Percentiles rank a stretch among this genome's conserved stretches.
These are phyloP conservation scores for Mycena epipterygia DNA, from an alignment of 768 basidiomycete species.

Conservation along the genomic window DNA sequence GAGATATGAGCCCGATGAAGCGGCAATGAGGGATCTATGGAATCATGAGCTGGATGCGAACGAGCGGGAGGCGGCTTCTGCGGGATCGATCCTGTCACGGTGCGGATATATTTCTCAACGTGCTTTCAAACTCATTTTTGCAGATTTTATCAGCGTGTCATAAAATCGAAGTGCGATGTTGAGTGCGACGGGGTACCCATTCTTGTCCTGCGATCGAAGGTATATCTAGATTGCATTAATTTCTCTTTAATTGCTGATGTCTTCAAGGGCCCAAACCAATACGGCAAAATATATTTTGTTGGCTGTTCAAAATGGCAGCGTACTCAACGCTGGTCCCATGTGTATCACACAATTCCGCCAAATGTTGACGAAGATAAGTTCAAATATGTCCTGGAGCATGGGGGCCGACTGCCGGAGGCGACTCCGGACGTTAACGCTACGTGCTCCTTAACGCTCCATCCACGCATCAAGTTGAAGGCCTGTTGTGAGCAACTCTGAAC, in stretches of 20 bases:
- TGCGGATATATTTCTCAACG: background rate
- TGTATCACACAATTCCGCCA: conserved; percentile 4
- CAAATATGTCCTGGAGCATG: background rate
- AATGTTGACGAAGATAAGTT: conserved; percentile 3
- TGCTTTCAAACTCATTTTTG: background rate
- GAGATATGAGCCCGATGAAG: conserved; percentile 17
- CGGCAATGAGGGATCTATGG: conserved; percentile 11
- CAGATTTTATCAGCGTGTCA: conserved; percentile 8
- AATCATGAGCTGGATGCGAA: conserved; percentile 22
- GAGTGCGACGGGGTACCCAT: conserved; percentile 14
- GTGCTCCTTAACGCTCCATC: conserved; percentile 18
- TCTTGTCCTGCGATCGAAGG: background rate
- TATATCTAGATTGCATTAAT: background rate
- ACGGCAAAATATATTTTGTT: conserved; percentile 7
- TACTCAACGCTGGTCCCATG: background rate
- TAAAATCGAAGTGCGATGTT: conserved; percentile 6
- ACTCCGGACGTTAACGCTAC: background rate
- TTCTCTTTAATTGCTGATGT: background rate
- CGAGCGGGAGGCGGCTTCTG: conserved; percentile 21
- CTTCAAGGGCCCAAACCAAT: background rate
- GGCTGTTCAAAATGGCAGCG: conserved; percentile 13
- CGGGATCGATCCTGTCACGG: background rate
- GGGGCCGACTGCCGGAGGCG: background rate
- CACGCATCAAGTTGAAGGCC: background rate
- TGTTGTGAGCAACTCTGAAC: conserved; percentile 9